Base-by-base conservation (phyloP, 2,329 filamentous ascomycete species). In the Orbilia blumenaviensis region DNA sequence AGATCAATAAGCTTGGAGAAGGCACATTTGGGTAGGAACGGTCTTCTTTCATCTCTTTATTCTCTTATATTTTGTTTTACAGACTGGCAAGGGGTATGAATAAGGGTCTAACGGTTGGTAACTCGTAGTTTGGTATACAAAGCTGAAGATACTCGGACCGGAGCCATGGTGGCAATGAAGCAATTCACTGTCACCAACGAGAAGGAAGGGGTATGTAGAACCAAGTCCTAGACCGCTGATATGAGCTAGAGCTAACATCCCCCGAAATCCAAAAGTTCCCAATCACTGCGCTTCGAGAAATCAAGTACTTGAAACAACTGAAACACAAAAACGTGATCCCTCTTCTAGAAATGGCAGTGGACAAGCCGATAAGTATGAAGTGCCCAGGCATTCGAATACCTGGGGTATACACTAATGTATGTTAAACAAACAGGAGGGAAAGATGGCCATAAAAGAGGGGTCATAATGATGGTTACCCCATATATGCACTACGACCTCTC, bases 401-500 rank as follows among this genome's bases (percentile, higher is more conserved):
- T 48, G 25, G 34, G 36, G 10, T 52, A n/a, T 23, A 48, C 16
- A 6, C 50, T 73, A 36, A 66, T 36, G 27, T 48, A 9, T 32
- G 41, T 41, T 42, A 34, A 56, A 42, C 41, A 29, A 56, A 21
- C 56, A 77, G 60, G 80, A 90, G 89, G 88, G 80, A 91, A 94
- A 82, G 92, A 92, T 83, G 88, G 90, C 79, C 93, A 92, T 83
- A 83, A 42, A 82, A 88, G 85, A 84, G 86, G 83, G 81, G 66
- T 73, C 46, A 93, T 99, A 86, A 98, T 98, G 84, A 99, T 99
- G 95, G 94, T 96, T 61, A 97, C 91, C 48, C 95, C 94, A 5
- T 99, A 99, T 83, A 97, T 98, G 93, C 94, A 98, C 80, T 95
- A 99, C 84, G 95, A 99, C 84, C 87, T 99, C n/a, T 96, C 94